phyloP scores from a whole-genome alignment of 345 rosid species.

The Geranium brycei region DNA sequence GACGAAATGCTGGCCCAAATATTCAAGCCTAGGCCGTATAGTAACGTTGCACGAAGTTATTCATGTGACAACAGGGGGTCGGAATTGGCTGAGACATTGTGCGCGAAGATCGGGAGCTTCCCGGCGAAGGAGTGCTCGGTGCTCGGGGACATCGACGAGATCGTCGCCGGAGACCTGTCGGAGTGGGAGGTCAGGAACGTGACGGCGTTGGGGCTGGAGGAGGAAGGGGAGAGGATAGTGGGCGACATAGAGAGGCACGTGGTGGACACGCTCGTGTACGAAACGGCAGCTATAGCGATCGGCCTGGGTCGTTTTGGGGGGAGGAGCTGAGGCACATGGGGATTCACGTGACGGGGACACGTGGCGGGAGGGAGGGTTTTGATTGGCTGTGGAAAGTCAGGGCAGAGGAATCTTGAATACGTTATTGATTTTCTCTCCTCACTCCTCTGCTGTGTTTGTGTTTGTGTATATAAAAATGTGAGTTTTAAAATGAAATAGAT shows the following conservation, averaged over 20 bases:
- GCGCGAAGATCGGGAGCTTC: conserved; percentile 22
- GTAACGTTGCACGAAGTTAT: not conserved
- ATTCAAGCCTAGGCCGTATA: conserved; percentile 26
- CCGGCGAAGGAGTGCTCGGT: conserved; percentile 43
- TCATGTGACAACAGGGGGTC: conserved; percentile 18
- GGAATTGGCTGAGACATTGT: conserved; percentile 23
- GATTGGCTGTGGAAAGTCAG: not conserved
- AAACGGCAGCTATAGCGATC: conserved; percentile 23
- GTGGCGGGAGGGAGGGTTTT: not conserved
- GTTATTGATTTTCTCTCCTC: too few species aligned
- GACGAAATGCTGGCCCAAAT: conserved; percentile 53
- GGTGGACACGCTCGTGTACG: conserved; percentile 32
- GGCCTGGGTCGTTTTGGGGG: not conserved
- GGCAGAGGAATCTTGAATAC: not conserved
- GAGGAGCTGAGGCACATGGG: not conserved
- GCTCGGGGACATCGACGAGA: conserved; percentile 53
- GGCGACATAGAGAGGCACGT: conserved; percentile 36
- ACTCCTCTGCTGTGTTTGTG: not conserved
- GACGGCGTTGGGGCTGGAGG: conserved; percentile 16
- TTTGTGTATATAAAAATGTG: not conserved
- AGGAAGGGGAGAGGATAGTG: conserved; percentile 45
- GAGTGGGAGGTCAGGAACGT: conserved; percentile 11
- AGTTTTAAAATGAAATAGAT: not conserved
- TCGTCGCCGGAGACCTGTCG: conserved; percentile 42
- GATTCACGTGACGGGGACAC: not conserved